These are phyloP conservation scores for Onygenales sp. DNA, from an alignment of 2,329 filamentous ascomycete species.

Conservation along the genomic window DNA sequence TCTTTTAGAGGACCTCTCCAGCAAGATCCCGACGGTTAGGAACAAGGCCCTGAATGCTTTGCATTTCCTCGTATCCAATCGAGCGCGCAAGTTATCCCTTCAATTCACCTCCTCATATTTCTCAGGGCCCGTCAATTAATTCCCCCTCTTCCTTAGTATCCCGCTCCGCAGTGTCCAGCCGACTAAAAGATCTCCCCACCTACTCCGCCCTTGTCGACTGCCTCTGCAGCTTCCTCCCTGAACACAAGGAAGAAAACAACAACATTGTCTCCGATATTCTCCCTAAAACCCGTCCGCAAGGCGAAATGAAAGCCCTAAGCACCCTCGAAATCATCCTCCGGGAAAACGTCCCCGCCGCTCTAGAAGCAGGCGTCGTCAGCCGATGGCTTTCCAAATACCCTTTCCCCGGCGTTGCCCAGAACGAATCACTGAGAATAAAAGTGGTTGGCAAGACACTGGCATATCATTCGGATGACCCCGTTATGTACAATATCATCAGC, in stretches of 20 bases:
- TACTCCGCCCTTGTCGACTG: conserved; percentile 33
- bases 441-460: conserved; percentile 32
- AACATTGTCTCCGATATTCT: conserved; percentile 28
- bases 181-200: conserved; percentile 26
- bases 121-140: background rate
- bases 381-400: conserved; percentile 66
- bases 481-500: conserved; percentile 36
- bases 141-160: conserved; percentile 19
- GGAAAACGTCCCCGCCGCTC: conserved; percentile 46
- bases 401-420: conserved; percentile 50
- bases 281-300: conserved; percentile 30
- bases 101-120: background rate
- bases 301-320: conserved; percentile 33
- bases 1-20: conserved; percentile 33
- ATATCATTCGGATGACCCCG: conserved; percentile 32
- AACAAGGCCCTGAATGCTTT: conserved; percentile 34
- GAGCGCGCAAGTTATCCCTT: conserved; percentile 23
- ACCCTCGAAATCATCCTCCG: conserved; percentile 55
- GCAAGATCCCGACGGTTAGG: conserved; percentile 27
- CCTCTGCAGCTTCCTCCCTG: conserved; percentile 31
- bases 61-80: conserved; percentile 32
- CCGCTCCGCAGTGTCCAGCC: conserved; percentile 24
- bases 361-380: conserved; percentile 58
- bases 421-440: conserved; percentile 37
- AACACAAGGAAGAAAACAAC: conserved; percentile 26